Evolutionary conservation across 2,329 filamentous ascomycete genomes (phyloP).

Genomic region (Calonectria pseudoreteaudii): DNA sequence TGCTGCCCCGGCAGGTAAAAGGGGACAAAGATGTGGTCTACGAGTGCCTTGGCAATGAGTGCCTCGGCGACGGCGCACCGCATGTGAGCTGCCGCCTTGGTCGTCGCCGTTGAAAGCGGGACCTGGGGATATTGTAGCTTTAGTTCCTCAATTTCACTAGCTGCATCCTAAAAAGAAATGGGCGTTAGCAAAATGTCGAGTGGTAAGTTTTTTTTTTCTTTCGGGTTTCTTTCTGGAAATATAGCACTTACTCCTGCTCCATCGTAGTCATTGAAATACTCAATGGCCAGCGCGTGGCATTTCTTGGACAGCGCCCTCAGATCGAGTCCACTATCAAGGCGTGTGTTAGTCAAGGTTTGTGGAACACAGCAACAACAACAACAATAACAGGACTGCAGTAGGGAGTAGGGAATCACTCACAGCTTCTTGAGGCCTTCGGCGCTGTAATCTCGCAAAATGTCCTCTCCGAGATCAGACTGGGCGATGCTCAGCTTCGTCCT

Average conservation of each 20-base stretch:
- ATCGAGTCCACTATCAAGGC: conserved; percentile 33
- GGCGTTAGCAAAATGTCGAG: background rate
- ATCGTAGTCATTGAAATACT: conserved; percentile 43
- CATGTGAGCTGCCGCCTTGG: conserved; percentile 37
- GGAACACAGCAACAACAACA: no score
- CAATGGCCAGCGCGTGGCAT: conserved; percentile 39
- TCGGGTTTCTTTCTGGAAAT: no score
- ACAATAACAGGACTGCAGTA: no score
- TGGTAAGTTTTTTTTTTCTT: background rate
- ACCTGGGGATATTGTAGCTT: conserved; percentile 37
- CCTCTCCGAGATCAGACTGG: conserved; percentile 39
- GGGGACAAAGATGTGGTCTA: conserved; percentile 43
- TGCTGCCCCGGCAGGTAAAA: conserved; percentile 40
- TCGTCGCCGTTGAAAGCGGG: conserved; percentile 37
- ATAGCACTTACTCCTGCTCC: conserved; percentile 33
- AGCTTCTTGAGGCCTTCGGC: conserved; percentile 37
- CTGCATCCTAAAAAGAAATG: conserved; percentile 31
- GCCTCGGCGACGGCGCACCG: conserved; percentile 46
- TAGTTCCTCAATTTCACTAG: conserved; percentile 40
- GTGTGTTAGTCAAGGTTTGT: background rate
- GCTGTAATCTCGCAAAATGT: conserved; percentile 33
- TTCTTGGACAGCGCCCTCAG: conserved; percentile 39
- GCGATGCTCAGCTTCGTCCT: conserved; percentile 36
- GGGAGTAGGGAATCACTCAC: conserved; percentile 27
- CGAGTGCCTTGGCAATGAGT: conserved; percentile 39